These are phyloP conservation scores for Phylloporus scabripes DNA, from an alignment of 768 basidiomycete genomes.

Conservation along the genomic window DNA sequence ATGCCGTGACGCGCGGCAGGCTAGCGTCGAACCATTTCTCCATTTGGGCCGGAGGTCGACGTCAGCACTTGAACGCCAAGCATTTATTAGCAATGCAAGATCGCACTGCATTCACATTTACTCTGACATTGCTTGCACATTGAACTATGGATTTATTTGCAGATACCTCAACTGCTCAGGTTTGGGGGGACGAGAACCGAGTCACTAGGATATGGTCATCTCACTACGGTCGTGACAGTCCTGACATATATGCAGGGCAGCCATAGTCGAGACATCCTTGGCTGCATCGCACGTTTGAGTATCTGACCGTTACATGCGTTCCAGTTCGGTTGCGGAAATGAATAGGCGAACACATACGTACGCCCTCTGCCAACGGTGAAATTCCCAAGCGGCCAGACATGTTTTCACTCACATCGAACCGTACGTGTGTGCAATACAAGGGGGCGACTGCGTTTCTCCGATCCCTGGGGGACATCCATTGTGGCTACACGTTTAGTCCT, in stretches of 20 bases:
- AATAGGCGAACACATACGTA: not conserved
- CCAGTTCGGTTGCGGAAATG: not conserved
- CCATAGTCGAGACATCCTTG: not conserved
- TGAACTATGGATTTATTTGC: not conserved
- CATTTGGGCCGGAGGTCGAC: not conserved
- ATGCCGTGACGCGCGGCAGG: not conserved
- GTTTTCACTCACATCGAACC: not conserved
- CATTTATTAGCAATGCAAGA: not conserved
- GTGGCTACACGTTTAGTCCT: not conserved
- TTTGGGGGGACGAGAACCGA: not conserved
- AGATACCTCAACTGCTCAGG: not conserved
- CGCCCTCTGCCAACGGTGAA: not conserved
- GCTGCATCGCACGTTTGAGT: not conserved
- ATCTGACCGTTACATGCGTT: not conserved
- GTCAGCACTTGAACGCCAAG: not conserved
- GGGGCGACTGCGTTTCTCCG: not conserved
- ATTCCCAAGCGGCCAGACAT: not conserved
- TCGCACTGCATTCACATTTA: not conserved
- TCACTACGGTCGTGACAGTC: not conserved
- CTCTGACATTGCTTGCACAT: not conserved
- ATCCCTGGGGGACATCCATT: not conserved
- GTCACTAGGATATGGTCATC: not conserved
- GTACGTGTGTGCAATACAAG: not conserved
- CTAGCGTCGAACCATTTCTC: not conserved
- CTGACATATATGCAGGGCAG: not conserved